Conservation (phyloP, 2,329 filamentous ascomycete genomes). For the Ascomycota sp. region DNA sequence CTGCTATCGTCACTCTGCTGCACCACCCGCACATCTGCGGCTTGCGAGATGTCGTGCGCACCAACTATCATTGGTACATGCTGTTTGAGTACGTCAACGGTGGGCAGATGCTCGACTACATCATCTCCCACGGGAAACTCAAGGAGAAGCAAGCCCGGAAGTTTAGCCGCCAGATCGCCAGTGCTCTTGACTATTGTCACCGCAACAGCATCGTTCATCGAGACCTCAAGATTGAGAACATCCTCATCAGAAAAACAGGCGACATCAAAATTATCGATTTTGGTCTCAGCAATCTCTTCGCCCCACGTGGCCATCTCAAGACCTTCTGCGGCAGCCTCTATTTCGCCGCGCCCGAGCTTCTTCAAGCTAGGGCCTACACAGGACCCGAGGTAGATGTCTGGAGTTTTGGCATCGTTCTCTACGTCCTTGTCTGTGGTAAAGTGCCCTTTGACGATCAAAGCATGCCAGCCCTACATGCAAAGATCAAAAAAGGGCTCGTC, state of each 20-base stretch:
- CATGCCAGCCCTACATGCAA: conserved; percentile 94
- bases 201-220: conserved; percentile 95
- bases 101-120: conserved; percentile 98
- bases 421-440: conserved; percentile 91
- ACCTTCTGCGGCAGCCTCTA: conserved; percentile 97
- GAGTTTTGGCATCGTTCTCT: conserved; percentile 97
- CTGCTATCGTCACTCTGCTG: conserved; percentile 84
- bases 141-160: conserved; percentile 98
- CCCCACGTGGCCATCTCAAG: conserved; percentile 66
- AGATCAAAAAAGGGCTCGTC: conserved; percentile 93
- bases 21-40: conserved; percentile 93
- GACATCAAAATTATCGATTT: conserved; percentile 99
- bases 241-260: conserved; percentile 94
- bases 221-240: conserved; percentile 97
- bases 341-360: conserved; percentile 84
- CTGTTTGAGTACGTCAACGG: conserved; percentile 98
- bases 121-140: conserved; percentile 90
- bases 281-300: conserved; percentile 87
- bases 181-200: conserved; percentile 91
- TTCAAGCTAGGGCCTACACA: conserved; percentile 86
- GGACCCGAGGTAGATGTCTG: conserved; percentile 94
- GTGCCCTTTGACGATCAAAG: conserved; percentile 98
- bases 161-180: conserved; percentile 92
- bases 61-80: conserved; percentile 99
- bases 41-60: conserved; percentile 85